Conservation (phyloP, 2,329 filamentous ascomycete genomes). For the Colletotrichum sp. region DNA sequence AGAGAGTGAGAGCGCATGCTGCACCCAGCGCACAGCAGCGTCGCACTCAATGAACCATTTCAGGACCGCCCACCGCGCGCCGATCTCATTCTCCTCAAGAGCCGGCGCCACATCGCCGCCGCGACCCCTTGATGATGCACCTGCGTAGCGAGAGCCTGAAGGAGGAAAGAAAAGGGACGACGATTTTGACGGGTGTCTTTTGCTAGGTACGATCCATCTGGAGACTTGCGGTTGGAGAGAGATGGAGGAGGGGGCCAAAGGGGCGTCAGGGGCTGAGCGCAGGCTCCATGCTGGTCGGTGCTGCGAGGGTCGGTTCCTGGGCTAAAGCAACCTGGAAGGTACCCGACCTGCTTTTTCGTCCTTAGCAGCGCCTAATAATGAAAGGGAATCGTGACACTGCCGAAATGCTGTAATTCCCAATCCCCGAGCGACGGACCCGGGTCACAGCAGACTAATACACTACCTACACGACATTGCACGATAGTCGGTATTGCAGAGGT, state of each 20-base stretch:
- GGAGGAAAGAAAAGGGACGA: not conserved
- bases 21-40: not conserved
- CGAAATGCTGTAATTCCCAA: not conserved
- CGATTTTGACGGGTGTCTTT: not conserved
- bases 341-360: not conserved
- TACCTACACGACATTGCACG: not conserved
- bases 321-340: conserved; percentile 1
- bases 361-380: not conserved
- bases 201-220: not conserved
- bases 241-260: not conserved
- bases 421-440: not conserved
- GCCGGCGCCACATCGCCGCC: not conserved
- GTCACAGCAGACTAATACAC: not conserved
- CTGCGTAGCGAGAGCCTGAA: not conserved
- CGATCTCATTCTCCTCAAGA: conserved; percentile 14
- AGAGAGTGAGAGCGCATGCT: not conserved
- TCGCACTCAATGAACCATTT: not conserved
- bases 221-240: not conserved
- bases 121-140: not conserved
- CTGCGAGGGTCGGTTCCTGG: not conserved
- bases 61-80: not conserved
- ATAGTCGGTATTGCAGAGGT: not conserved
- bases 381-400: not conserved
- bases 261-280: conserved; percentile 8
- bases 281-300: conserved; percentile 4